Base-by-base conservation (phyloP, 2,329 filamentous ascomycete genomes). In the Pyrenophora teres region DNA sequence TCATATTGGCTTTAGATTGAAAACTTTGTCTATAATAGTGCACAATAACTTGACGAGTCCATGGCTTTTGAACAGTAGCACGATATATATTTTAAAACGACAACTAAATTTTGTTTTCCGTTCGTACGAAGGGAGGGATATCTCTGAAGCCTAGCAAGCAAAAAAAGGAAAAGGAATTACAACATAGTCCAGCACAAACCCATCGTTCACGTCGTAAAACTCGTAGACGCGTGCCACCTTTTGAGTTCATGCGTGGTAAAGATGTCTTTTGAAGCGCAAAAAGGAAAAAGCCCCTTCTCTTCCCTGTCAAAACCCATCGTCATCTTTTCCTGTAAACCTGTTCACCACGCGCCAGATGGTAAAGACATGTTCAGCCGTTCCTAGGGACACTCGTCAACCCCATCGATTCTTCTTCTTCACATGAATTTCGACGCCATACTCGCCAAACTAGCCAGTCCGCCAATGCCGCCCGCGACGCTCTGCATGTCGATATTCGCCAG, bases 371-470 rank as follows among this genome's bases (percentile, higher is more conserved):
- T 55, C 52, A 23, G 50, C 52, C 32, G 52, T 55, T 49, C 52
- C 52, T 55, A 52, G 44, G 21, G 36, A 36, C 9, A 44, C 13
- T 15, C 21, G 50, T 56, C 45, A 53, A 40, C 46, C 44, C 33
- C 19, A 25, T 38, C 27, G 18, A 12, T 4, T 27, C 44, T 39
- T 44, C 33, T 50, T 9, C 30, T 21, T 43, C 51, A 83, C 70
- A 82, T 74, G 55, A 83, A 82, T 57, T 65, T 65, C n/a, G 51
- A 57, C 45, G 62, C 63, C 63, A 76, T 76, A 71, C 80, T 78
- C 62, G 82, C 74, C 60, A 83, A 58, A 52, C 75, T 76, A 12
- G 77, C 76, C 40, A 81, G 66, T 40, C 76, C 76, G 18, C 78
- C 75, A 55, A 78, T 77, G 46, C 76, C 71, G 5, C 59, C 59